These are phyloP conservation scores for Exutisphaerella laricina DNA, from an alignment of 2,329 filamentous ascomycete species.

Conservation along the genomic window DNA sequence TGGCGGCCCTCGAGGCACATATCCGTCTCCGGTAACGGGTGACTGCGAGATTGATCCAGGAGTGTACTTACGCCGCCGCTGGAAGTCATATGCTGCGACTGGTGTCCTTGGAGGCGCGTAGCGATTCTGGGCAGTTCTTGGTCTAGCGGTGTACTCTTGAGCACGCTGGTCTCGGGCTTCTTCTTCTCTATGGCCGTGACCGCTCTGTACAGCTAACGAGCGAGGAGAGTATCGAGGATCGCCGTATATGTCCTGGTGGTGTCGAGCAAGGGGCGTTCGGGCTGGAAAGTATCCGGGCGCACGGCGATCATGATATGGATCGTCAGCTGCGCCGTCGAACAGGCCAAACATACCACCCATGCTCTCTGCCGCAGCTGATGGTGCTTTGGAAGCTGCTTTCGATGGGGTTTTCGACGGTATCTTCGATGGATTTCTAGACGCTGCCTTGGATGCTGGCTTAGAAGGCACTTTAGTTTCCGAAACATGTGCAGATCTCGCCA, in stretches of 20 bases:
- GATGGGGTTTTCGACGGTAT: constrained; percentile 5
- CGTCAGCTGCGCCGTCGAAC: constrained; percentile 33
- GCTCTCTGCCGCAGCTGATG: constrained; percentile 9
- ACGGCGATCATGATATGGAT: constrained; percentile 6
- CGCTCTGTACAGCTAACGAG: constrained; percentile 5
- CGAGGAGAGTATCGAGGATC: not conserved
- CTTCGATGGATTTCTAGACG: constrained; percentile 10
- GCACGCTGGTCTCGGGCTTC: not conserved
- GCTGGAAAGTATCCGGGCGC: constrained; percentile 1
- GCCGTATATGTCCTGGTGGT: constrained; percentile 1
- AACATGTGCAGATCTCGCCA: constrained; percentile 7
- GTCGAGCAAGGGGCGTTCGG: not conserved
- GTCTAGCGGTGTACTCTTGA: not conserved
- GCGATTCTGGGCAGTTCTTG: not conserved
- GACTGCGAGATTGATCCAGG: not conserved
- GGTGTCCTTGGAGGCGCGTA: not conserved
- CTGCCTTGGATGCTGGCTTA: constrained; percentile 10
- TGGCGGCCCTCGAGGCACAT: not conserved
- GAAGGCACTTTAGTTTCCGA: constrained; percentile 6
- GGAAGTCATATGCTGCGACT: constrained; percentile 2
- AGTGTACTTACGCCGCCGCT: not conserved
- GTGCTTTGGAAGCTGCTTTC: constrained; percentile 15
- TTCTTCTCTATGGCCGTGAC: not conserved
- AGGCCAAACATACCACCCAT: constrained; percentile 27
- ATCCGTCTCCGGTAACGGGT: not conserved